Evolutionary conservation across 192 early-diverging fungal genomes (phyloP).

Genomic region (Paraglomus brasilianum): DNA sequence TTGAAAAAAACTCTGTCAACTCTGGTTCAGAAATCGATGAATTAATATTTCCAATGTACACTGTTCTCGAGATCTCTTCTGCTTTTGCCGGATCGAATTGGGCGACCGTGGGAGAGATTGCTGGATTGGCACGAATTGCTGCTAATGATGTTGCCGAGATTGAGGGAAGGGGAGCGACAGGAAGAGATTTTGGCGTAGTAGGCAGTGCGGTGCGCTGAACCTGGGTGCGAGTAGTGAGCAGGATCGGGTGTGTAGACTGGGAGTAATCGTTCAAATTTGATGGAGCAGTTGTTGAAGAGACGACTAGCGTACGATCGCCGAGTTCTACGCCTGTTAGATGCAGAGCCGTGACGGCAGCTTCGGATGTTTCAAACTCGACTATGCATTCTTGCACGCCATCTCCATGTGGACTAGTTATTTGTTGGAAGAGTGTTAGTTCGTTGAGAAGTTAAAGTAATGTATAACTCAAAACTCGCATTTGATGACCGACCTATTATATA

Average conservation of each 20-base stretch:
- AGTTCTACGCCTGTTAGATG: slow-evolving; percentile 67
- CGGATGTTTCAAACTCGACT: slow-evolving; percentile 57
- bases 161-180: slow-evolving; percentile 44
- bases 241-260: slow-evolving; percentile 29
- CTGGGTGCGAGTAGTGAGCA: too few species aligned
- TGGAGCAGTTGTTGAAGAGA: slow-evolving; percentile 38
- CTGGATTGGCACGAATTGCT: slow-evolving; percentile 43
- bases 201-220: too few species aligned
- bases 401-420: slow-evolving; percentile 33
- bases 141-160: slow-evolving; percentile 38
- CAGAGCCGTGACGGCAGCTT: slow-evolving; percentile 51
- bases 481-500: slow-evolving; percentile 44
- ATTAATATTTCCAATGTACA: slow-evolving; percentile 76
- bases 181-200: slow-evolving; percentile 32
- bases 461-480: too few species aligned
- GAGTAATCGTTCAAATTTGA: slow-evolving; percentile 24
- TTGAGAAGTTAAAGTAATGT: slow-evolving; percentile 30
- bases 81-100: slow-evolving; percentile 65
- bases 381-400: slow-evolving; percentile 52
- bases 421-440: slow-evolving; percentile 30
- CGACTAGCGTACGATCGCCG: slow-evolving; percentile 61
- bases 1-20: slow-evolving; percentile 59
- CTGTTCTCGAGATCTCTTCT: slow-evolving; percentile 73
- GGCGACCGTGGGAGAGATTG: slow-evolving; percentile 51
- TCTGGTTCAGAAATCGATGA: slow-evolving; percentile 54